phyloP scores from a whole-genome alignment of 2,329 filamentous ascomycete species.

The Boeremia lycopersici region DNA sequence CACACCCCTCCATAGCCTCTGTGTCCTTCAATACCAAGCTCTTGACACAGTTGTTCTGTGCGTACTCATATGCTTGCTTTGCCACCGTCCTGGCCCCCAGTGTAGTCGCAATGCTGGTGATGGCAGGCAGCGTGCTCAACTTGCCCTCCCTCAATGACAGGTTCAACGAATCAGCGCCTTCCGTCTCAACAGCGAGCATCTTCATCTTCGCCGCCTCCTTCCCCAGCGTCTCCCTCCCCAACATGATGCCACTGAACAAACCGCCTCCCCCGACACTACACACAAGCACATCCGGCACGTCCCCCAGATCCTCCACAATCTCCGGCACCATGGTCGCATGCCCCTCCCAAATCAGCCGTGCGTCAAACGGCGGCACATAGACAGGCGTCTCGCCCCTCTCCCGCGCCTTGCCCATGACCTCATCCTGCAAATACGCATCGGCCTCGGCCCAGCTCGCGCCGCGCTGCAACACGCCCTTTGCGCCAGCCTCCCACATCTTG shows the following conservation, averaged over 20 bases:
- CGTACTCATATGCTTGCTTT: slow-evolving; percentile 65
- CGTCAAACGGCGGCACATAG: slow-evolving; percentile 72
- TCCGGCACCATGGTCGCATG: slow-evolving; percentile 62
- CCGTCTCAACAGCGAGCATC: slow-evolving; percentile 77
- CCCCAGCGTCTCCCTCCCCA: slow-evolving; percentile 28
- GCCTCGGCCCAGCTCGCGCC: slow-evolving; percentile 72
- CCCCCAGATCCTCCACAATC: slow-evolving; percentile 44
- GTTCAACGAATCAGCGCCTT: slow-evolving; percentile 72
- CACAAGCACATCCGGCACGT: slow-evolving; percentile 68
- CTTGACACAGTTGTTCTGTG: slow-evolving; percentile 58
- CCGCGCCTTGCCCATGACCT: slow-evolving; percentile 52
- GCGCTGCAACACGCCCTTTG: slow-evolving; percentile 66
- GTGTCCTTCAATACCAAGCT: slow-evolving; percentile 71
- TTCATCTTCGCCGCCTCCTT: background rate
- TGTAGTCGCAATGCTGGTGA: slow-evolving; percentile 75
- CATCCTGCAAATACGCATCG: slow-evolving; percentile 65
- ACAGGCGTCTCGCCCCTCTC: slow-evolving; percentile 42
- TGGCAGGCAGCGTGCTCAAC: slow-evolving; percentile 67
- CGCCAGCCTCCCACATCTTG: slow-evolving; percentile 70
- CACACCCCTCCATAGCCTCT: slow-evolving; percentile 76
- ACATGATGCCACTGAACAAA: slow-evolving; percentile 73
- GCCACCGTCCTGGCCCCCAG: slow-evolving; percentile 73
- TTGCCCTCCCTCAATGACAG: slow-evolving; percentile 60
- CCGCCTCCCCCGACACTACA: slow-evolving; percentile 81
- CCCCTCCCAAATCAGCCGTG: slow-evolving; percentile 68